Percentiles rank a stretch among this genome's conserved stretches.
phyloP scores from a whole-genome alignment of 2,329 filamentous ascomycete species.

The Eutypa lata region DNA sequence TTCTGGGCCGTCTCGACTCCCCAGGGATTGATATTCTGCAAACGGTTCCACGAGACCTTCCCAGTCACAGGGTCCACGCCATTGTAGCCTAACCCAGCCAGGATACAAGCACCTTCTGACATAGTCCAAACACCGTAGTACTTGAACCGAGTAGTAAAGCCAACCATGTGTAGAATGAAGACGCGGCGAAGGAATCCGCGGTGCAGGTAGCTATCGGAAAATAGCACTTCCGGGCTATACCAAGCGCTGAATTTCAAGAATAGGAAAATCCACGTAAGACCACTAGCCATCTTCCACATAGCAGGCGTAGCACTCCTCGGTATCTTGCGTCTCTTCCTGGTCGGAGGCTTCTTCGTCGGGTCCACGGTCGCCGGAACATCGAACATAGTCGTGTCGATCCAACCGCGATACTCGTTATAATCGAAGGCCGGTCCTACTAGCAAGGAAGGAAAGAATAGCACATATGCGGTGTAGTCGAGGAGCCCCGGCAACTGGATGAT shows the following conservation, averaged over 20 bases:
- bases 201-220: conserved; percentile 63
- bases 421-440: conserved; percentile 92
- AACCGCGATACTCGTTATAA: conserved; percentile 85
- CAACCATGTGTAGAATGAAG: conserved; percentile 79
- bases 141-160: conserved; percentile 78
- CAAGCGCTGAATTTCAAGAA: conserved; percentile 71
- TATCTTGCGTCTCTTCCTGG: conserved; percentile 86
- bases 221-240: conserved; percentile 63
- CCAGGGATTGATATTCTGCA: conserved; percentile 86
- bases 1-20: conserved; percentile 90
- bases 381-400: conserved; percentile 95
- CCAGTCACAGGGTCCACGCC: conserved; percentile 82
- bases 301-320: conserved; percentile 87
- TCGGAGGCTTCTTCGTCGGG: conserved; percentile 78
- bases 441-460: conserved; percentile 91
- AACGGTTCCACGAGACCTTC: conserved; percentile 80
- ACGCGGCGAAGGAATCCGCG: conserved; percentile 70
- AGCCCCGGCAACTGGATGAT: conserved; percentile 70
- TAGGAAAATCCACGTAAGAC: conserved; percentile 73
- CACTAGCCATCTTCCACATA: conserved; percentile 67
- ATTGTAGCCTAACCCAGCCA: conserved; percentile 91
- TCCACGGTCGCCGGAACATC: conserved; percentile 79
- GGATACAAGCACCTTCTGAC: conserved; percentile 90
- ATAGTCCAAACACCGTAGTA: conserved; percentile 96
- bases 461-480: conserved; percentile 83